phyloP scores from a whole-genome alignment of 306 rosid genomes.

The Casuarina equisetifolia region DNA sequence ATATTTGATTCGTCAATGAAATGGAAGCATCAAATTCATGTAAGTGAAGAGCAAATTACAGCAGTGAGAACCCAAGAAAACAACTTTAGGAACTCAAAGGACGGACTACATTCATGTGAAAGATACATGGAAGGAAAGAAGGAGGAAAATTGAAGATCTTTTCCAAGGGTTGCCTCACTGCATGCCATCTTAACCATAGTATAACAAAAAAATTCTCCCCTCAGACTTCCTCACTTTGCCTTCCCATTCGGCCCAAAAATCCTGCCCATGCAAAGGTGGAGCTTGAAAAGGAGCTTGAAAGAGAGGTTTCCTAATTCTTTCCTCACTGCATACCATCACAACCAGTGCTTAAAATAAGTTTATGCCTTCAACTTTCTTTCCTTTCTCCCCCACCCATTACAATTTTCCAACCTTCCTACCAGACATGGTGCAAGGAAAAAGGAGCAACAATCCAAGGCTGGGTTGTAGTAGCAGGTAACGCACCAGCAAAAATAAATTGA shows the following conservation, averaged over 20 bases:
- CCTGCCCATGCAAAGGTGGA: not conserved
- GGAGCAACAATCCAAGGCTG: not conserved
- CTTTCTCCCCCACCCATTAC: not conserved
- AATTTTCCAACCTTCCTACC: not conserved
- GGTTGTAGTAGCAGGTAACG: too few species aligned
- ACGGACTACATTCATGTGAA: not conserved
- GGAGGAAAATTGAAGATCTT: not conserved
- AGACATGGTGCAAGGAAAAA: not conserved
- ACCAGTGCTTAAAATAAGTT: not conserved
- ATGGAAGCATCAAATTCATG: not conserved
- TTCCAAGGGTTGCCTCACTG: too few species aligned
- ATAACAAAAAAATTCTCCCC: too few species aligned
- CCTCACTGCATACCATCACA: not conserved
- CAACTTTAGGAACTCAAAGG: not conserved
- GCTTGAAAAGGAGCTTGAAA: not conserved
- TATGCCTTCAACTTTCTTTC: not conserved
- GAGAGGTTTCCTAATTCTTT: not conserved
- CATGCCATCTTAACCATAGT: too few species aligned
- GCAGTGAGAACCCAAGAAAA: not conserved
- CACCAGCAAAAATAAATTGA: too few species aligned
- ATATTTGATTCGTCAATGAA: not conserved
- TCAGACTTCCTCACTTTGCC: too few species aligned
- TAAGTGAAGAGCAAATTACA: not conserved
- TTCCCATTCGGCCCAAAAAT: not conserved
- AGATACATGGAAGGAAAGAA: too few species aligned